A percentile compares a stretch with the other conserved stretches of the same genome.
These are phyloP conservation scores for Cymbidium sinense DNA, from an alignment of 106 monocot species.

Conservation along the genomic window DNA sequence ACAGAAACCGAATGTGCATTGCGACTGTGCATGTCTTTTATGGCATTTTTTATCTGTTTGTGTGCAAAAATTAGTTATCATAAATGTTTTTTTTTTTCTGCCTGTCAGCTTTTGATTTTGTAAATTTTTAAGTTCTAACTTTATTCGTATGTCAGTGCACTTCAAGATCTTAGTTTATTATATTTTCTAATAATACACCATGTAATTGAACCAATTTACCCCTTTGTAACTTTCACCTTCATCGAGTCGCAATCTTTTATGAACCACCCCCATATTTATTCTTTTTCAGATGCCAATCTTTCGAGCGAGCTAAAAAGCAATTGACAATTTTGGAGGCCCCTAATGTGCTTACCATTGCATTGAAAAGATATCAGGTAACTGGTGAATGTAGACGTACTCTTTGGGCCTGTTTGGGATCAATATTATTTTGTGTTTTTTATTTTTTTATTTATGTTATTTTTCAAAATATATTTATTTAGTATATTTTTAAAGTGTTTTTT, in stretches of 20 bases:
- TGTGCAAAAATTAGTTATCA: not conserved
- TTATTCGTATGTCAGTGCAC: not conserved
- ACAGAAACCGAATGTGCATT: not conserved
- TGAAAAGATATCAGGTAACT: conserved; percentile 76
- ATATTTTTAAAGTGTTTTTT: too few species aligned
- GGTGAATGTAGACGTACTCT: not conserved
- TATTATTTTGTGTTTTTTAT: too few species aligned
- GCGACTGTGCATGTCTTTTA: not conserved
- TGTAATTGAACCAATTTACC: not conserved
- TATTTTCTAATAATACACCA: too few species aligned
- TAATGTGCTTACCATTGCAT: conserved; percentile 65
- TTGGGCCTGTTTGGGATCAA: too few species aligned
- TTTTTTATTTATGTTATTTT: too few species aligned
- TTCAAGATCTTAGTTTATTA: not conserved
- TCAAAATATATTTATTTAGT: too few species aligned
- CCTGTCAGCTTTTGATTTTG: not conserved
- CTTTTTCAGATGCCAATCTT: conserved; percentile 53
- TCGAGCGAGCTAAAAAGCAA: conserved; percentile 66
- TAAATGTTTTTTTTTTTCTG: not conserved
- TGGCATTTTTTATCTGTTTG: not conserved
- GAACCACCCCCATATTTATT: not conserved
- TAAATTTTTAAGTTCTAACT: not conserved
- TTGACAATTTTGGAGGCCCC: conserved; percentile 63
- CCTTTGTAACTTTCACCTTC: not conserved
- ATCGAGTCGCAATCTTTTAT: not conserved